A percentile compares a stretch with the other conserved stretches of the same genome.
Evolutionary conservation across 441 rosid species (phyloP).

Genomic region (Pelargonium citronellum): DNA sequence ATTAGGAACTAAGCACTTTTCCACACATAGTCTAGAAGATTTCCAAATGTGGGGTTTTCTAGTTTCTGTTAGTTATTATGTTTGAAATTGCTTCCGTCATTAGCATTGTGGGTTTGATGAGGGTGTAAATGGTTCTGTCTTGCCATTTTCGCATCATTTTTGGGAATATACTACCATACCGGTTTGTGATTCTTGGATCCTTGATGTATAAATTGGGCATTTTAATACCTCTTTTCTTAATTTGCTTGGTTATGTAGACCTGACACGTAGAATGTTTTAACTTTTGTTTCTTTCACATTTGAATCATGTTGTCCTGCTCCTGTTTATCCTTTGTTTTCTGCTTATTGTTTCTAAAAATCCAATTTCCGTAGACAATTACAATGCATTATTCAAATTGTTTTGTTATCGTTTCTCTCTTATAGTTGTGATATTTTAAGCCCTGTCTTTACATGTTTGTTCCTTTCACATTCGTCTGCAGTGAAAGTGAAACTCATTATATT

Average conservation of each 20-base stretch:
- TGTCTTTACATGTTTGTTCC: neutral
- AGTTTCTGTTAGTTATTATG: conserved; percentile 5
- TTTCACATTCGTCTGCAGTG: neutral
- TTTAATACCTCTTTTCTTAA: neutral
- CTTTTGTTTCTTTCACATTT: neutral
- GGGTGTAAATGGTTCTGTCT: neutral
- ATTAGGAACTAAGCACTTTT: neutral
- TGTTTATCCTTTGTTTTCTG: neutral
- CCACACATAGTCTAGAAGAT: neutral
- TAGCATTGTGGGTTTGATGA: neutral
- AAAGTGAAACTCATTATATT: neutral
- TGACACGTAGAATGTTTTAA: neutral
- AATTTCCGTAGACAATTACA: neutral
- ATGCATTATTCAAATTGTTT: neutral
- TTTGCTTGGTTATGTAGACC: neutral
- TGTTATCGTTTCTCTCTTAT: neutral
- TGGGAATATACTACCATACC: neutral
- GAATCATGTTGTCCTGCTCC: neutral
- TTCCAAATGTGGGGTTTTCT: neutral
- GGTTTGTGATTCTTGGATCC: neutral
- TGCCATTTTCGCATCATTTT: neutral
- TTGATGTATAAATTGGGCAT: too few species aligned
- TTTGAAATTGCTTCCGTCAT: neutral
- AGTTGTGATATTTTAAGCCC: neutral
- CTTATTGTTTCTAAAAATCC: neutral